Evolutionary conservation across 2,329 filamentous ascomycete species (phyloP), one percentile per base, ranked within the genome.

Genomic region (Xylaria arbuscula): DNA sequence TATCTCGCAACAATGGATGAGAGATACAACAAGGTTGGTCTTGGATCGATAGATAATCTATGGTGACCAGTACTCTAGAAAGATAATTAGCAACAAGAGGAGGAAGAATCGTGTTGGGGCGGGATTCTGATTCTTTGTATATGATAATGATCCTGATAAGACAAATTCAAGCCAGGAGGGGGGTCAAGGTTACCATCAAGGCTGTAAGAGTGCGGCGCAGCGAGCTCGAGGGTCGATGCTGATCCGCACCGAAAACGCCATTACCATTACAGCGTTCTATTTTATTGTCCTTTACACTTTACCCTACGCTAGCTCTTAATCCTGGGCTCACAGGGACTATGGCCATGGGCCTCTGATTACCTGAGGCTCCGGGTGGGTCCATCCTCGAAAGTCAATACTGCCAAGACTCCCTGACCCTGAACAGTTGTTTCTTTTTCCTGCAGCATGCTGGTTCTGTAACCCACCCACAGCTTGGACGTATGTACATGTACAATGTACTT

Each of bases 71-170:
- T 47, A 22, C 55, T 59, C 34, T 28, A 54, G 42, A 40, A 38
- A 58, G 61, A 61, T 40, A 34, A 28, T 50, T 10, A 38, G 34
- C 13, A 45, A 38, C n/a, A 51, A 53, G 38, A 57, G 47, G 38
- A 47, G 40, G 42, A 11, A 57, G 8, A 28, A 48, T 13, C 34
- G 40, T 17, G 24, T n/a, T 22, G 53, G 64, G 58, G 36, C 34
- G 69, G 66, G 60, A 58, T 64, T 34, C 48, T 22, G 53, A 47
- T 71, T 62, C 60, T 63, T 70, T 69, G 64, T 69, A 71, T 71
- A 67, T 48, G n/a, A n/a, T 48, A 47, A 24, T 58, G 22, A 48
- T 53, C 47, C 50, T 38, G 36, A 47, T 56, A 36, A 22, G 15
- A 36, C 28, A 36, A 36, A n/a, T 8, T 34, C 17, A n/a, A 63